phyloP scores from a whole-genome alignment of 163 green algal genomes.

The Volvox carteri region DNA sequence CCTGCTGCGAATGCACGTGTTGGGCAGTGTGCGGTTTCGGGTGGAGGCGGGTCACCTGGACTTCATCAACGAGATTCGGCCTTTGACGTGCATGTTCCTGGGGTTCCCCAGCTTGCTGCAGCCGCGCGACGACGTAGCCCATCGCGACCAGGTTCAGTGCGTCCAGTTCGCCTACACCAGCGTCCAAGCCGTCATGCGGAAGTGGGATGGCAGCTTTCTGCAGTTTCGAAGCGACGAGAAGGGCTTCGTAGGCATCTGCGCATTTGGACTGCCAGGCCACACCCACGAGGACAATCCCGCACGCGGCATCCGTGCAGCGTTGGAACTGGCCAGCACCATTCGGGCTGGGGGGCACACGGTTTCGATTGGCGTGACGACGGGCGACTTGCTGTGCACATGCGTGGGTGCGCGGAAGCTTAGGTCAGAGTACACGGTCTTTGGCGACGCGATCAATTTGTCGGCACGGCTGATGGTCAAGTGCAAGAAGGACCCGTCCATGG shows the following conservation, averaged over 20 bases:
- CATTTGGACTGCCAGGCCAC: slow-evolving; percentile 88
- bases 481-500: slow-evolving; percentile 53
- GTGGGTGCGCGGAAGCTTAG: slow-evolving; percentile 83
- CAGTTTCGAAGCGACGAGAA: slow-evolving; percentile 93
- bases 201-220: slow-evolving; percentile 83
- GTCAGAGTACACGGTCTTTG: slow-evolving; percentile 92
- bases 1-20: slow-evolving; percentile 84
- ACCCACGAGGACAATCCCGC: slow-evolving; percentile 79
- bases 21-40: slow-evolving; percentile 76
- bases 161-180: slow-evolving; percentile 76
- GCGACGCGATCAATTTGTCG: slow-evolving; percentile 92
- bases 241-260: slow-evolving; percentile 90
- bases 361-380: slow-evolving; percentile 83
- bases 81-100: slow-evolving; percentile 87
- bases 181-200: slow-evolving; percentile 82
- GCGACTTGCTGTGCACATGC: slow-evolving; percentile 87
- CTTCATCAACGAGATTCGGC: slow-evolving; percentile 88
- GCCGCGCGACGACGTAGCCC: slow-evolving; percentile 43
- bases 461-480: slow-evolving; percentile 87
- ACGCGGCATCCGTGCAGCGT: slow-evolving; percentile 77
- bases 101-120: slow-evolving; percentile 84
- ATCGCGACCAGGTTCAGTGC: slow-evolving; percentile 60
- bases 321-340: slow-evolving; percentile 71
- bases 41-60: slow-evolving; percentile 85
- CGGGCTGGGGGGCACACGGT: slow-evolving; percentile 46